These are phyloP conservation scores for Ceratopteris richardii DNA, from an alignment of 75 land plant species.

Conservation along the genomic window DNA sequence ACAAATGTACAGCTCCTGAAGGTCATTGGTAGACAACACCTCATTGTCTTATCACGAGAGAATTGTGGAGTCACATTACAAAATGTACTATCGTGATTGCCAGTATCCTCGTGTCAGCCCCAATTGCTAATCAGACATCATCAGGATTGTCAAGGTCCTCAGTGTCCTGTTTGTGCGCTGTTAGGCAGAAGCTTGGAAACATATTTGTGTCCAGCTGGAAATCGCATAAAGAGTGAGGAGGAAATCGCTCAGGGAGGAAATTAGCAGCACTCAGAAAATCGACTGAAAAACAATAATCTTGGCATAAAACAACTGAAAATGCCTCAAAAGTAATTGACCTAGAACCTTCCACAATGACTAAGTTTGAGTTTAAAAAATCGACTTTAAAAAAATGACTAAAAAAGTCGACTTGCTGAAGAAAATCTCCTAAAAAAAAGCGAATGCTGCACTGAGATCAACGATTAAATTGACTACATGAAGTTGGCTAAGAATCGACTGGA, in stretches of 20 bases:
- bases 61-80: conserved; percentile 54
- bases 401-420: neutral
- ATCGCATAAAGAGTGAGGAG: conserved; percentile 12
- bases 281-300: conserved; percentile 12
- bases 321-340: conserved; percentile 24
- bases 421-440: conserved; percentile 2
- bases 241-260: conserved; percentile 3
- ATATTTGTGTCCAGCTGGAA: too few species aligned
- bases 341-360: conserved; percentile 46
- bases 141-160: conserved; percentile 36
- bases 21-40: conserved; percentile 53
- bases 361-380: conserved; percentile 35
- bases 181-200: conserved; percentile 28
- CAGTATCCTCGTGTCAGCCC: conserved; percentile 44
- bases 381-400: neutral
- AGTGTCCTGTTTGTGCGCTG: conserved; percentile 92
- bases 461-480: too few species aligned
- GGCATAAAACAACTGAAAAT: conserved; percentile 9
- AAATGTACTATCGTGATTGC: conserved; percentile 42
- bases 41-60: conserved; percentile 53
- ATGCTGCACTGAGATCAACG: conserved; percentile 8
- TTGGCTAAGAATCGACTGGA: neutral
- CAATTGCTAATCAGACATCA: conserved; percentile 46
- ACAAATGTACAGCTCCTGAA: conserved; percentile 52
- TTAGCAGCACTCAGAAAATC: neutral